These are phyloP conservation scores for Psidium friedrichsthalianum DNA, from an alignment of 345 rosid species.

Conservation along the genomic window DNA sequence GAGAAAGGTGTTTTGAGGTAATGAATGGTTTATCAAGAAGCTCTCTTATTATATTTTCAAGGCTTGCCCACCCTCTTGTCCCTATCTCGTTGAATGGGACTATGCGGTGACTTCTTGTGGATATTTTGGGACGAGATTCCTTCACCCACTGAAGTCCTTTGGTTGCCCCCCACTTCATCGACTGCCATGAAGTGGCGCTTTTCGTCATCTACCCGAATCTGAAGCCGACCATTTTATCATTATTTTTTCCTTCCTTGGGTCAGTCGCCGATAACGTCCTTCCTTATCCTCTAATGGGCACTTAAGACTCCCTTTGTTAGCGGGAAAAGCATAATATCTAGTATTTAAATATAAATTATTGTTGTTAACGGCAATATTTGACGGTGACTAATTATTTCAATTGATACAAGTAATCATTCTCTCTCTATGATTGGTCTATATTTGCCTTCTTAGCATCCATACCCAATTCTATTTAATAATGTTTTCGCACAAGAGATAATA, in stretches of 20 bases:
- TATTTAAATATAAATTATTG: too few species aligned
- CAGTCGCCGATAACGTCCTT: background rate
- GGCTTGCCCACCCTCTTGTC: background rate
- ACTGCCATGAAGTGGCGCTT: background rate
- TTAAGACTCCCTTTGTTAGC: background rate
- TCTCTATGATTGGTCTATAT: background rate
- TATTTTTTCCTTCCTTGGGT: background rate
- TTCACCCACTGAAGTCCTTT: background rate
- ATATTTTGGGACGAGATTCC: background rate
- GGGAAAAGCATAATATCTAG: too few species aligned
- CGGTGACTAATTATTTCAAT: too few species aligned
- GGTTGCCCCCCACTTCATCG: background rate
- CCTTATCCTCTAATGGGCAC: background rate
- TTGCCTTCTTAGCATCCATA: background rate
- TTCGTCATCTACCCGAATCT: background rate
- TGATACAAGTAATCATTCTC: background rate
- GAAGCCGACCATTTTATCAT: background rate
- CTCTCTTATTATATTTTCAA: background rate
- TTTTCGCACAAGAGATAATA: too few species aligned
- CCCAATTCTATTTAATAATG: too few species aligned
- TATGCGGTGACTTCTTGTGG: background rate
- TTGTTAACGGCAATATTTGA: too few species aligned
- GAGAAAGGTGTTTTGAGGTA: background rate
- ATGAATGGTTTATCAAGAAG: background rate
- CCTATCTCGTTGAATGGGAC: background rate